Base-by-base conservation (phyloP, 148 eudicot genomes). In the Amaranthus palmeri region DNA sequence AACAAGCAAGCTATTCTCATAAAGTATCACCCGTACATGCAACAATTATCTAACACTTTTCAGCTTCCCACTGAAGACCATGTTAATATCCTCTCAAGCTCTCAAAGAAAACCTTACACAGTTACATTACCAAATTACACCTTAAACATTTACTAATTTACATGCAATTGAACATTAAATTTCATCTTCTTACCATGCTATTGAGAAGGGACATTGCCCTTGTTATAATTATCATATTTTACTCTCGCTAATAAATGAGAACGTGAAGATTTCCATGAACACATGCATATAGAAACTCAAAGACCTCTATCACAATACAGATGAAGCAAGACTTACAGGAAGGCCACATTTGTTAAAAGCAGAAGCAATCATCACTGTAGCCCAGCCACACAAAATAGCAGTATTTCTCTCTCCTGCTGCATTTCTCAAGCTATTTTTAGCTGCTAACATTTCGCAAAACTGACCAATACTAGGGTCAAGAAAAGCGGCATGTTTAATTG, bases 391-490 rank as follows among this genome's bases (percentile, higher is more conserved):
- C 67, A 96, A 72, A 72, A 82, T 73, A 55, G 92, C 80, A 78
- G 89, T 81, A 81, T 85, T 84, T 75, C 54, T 75, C 82, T 96
- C 99, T 49, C 99, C 97, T 68, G 85, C 83, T 78, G 96, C 87
- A 92, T 92, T 96, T 77, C 80, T 96, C 80, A 92, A 73, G 78
- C 76, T 77, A 74, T 84, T 92, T 68, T 90, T 90, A 51, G 84
- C 77, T 63, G 89, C 87, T 83, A 96, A 78, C 83, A 88, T 82
- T 78, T 82, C 79, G 80, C 99, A 90, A 83, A 85, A 96, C 69
- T 90, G 92, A 73, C 99, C 97, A 46, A 92, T 80, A 80, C 82
- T 88, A 73, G 99, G 97, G 76, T 92, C 96, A 83, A 74, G 36
- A 78, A 87, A 86, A 53, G 89, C 86, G 70, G 79, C 60, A 73